Base-by-base conservation (phyloP, 148 eudicot species). In the Rhododendron mucronatum region DNA sequence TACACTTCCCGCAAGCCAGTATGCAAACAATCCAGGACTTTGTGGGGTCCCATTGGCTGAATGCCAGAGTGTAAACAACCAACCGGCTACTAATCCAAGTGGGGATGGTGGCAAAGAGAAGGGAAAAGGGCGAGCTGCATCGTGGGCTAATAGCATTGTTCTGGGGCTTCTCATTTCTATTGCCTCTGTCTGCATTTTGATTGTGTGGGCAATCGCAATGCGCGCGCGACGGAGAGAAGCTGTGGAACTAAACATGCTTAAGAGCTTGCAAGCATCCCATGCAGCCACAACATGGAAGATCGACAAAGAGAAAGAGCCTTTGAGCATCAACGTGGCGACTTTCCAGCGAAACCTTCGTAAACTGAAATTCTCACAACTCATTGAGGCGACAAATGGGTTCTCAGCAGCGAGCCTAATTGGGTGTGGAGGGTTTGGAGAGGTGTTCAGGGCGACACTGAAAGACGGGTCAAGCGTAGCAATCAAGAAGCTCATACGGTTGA, bases 401-500 rank as follows among this genome's bases (percentile, higher is more conserved):
- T 96, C 99, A 3, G 96, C 98, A 0, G 97, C 91, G 3, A 96
- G 99, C 82, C 91, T 96, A 28, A 96, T 96, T 10, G 99, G 99
- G 1, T 87, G 90, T n/a, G 99, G 99, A 37, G 99, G 99, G 5
- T 96, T 96, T 47, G 99, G 99, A 2, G 99, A 96, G 86, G 99
- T 96, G 30, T 96, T 96, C 84, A 95, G 93, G 89, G 99, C 99
- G 15, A 94, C 98, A 1, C 37, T 96, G 71, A 96, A 95, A 86
- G 99, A 96, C 59, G 99, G 99, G 53, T 92, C 99, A 2, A 91
- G 92, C 55, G 98, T 96, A n/a, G 99, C 99, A 9, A 96, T 96
- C 80, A 96, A 96, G 92, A 96, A 96, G 86, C 89, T 96, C 26
- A 92, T 96, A 23, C 88, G 95, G 57, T 83, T 96, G 84, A 96